phyloP scores from a whole-genome alignment of 2,329 filamentous ascomycete species.

The Penicillium capsulatum region DNA sequence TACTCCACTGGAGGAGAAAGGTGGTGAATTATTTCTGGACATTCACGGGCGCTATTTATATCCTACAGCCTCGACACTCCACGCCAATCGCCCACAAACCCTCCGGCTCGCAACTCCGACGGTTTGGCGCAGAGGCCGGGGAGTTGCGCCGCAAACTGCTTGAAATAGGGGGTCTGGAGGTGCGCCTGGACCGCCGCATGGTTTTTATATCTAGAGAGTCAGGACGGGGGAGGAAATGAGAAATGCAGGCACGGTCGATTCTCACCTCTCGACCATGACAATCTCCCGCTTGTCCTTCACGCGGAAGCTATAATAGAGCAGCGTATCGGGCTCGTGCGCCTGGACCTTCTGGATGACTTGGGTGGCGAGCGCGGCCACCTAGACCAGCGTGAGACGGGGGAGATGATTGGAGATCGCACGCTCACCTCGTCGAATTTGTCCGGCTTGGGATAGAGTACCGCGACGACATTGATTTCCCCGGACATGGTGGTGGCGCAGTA shows the following conservation, averaged over 20 bases:
- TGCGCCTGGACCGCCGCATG: slow-evolving; percentile 24
- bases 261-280: slow-evolving; percentile 33
- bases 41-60: no score
- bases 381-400: not conserved
- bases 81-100: slow-evolving; percentile 17
- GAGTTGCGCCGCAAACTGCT: slow-evolving; percentile 19
- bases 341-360: slow-evolving; percentile 29
- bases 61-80: slow-evolving; percentile 23
- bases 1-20: slow-evolving; percentile 1
- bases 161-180: slow-evolving; percentile 23
- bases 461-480: slow-evolving; percentile 31
- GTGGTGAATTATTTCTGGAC: slow-evolving; percentile 2
- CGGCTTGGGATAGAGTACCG: slow-evolving; percentile 28
- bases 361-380: slow-evolving; percentile 26
- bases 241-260: no score
- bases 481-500: no score
- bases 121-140: slow-evolving; percentile 20
- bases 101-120: slow-evolving; percentile 22
- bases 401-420: not conserved
- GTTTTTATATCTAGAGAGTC: slow-evolving; percentile 25
- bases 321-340: slow-evolving; percentile 29
- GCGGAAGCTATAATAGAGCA: slow-evolving; percentile 30
- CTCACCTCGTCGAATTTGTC: slow-evolving; percentile 32
- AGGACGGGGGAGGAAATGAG: not conserved
- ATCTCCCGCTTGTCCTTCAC: slow-evolving; percentile 29